Evolutionary conservation across 2,329 filamentous ascomycete genomes (phyloP).

Genomic region (Cercospora sesami): DNA sequence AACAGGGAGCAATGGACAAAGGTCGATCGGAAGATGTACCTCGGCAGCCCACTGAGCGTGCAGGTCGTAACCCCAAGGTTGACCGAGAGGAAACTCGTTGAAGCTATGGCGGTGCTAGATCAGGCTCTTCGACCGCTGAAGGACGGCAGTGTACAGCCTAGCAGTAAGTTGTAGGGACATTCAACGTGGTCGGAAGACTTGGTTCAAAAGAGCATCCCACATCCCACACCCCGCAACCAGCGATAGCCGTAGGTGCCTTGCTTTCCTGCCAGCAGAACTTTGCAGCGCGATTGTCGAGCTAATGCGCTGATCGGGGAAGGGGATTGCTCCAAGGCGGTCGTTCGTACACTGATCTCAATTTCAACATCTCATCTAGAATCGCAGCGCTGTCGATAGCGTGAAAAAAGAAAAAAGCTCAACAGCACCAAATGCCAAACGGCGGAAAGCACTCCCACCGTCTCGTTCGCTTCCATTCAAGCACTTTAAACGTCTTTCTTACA

Average conservation of each 20-base stretch:
- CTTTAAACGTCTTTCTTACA: no score
- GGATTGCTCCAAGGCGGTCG: no score
- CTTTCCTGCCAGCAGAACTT: background rate
- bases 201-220: no score
- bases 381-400: no score
- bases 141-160: background rate
- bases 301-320: no score
- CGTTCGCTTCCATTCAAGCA: no score
- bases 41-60: constrained; percentile 56
- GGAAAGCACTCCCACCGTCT: no score
- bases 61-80: constrained; percentile 59
- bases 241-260: background rate
- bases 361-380: no score
- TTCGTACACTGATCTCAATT: no score
- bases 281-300: no score
- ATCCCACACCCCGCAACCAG: background rate
- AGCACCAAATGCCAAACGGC: no score
- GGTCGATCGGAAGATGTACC: constrained; percentile 55
- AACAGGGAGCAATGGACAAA: constrained; percentile 60
- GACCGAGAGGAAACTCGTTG: constrained; percentile 55
- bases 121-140: constrained; percentile 37
- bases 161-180: background rate
- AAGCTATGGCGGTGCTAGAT: constrained; percentile 57
- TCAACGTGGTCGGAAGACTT: background rate
- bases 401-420: no score